Conservation (phyloP, 169 alveolate genomes). For the Plasmodium cynomolgi region DNA sequence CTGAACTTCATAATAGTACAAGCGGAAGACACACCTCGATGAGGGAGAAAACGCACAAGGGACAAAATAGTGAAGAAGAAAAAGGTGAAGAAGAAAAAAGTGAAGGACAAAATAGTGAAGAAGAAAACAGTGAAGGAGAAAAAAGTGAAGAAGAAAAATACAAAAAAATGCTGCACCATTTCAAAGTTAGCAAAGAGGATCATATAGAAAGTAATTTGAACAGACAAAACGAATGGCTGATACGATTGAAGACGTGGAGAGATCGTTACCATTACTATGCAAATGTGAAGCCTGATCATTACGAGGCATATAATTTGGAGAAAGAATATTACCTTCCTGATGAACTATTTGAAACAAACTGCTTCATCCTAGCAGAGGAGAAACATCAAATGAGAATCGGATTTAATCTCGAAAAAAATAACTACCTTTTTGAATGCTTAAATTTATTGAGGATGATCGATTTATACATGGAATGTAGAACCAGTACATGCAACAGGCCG, state of each 20-base stretch:
- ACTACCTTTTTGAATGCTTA: constrained; percentile 14
- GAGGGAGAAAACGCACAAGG: background rate
- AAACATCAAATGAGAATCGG: background rate
- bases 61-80: constrained; percentile 1
- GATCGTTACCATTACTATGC: constrained; percentile 39
- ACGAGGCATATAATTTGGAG: constrained; percentile 23
- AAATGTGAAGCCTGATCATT: constrained; percentile 22
- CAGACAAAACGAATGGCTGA: constrained; percentile 15
- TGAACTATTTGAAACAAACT: constrained; percentile 26
- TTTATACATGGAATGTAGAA: constrained; percentile 66
- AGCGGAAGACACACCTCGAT: background rate
- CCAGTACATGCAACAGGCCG: constrained; percentile 20
- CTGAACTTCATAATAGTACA: background rate
- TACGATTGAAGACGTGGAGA: constrained; percentile 5
- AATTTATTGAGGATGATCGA: constrained; percentile 68
- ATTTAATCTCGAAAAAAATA: constrained; percentile 28
- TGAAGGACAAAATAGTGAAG: background rate
- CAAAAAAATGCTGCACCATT: constrained; percentile 2
- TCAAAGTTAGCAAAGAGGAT: constrained; percentile 37
- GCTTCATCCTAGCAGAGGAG: constrained; percentile 28
- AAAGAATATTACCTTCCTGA: constrained; percentile 26
- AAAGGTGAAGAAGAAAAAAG: background rate
- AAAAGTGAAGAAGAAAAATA: background rate
- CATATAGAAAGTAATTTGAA: constrained; percentile 38
- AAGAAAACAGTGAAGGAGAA: background rate